A percentile compares a stretch with the other conserved stretches of the same genome.
Conservation (phyloP, 805 yeast genomes). For the Tetrapisispora namnaoensis region DNA sequence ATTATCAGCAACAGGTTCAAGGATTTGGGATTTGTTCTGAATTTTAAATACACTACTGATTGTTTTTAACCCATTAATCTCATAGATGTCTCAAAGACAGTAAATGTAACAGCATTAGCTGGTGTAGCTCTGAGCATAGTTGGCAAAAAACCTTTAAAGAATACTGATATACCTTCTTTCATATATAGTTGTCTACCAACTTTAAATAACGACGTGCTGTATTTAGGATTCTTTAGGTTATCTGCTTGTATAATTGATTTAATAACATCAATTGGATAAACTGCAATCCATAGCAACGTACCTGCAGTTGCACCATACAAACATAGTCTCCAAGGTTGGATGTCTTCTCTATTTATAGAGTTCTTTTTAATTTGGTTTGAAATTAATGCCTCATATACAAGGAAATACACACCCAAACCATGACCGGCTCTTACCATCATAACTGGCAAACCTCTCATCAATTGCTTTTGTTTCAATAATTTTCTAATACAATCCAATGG, state of each 20-base stretch:
- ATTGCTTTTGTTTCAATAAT: conserved; percentile 44
- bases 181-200: conserved; percentile 47
- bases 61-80: conserved; percentile 40
- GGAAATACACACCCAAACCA: conserved; percentile 83
- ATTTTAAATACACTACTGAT: background rate
- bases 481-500: conserved; percentile 35
- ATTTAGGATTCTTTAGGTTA: conserved; percentile 36
- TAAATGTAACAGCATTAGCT: conserved; percentile 94
- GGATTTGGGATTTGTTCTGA: background rate
- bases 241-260: conserved; percentile 73
- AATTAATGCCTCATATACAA: conserved; percentile 82
- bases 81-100: conserved; percentile 86
- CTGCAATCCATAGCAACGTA: conserved; percentile 70
- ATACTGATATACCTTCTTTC: conserved; percentile 62
- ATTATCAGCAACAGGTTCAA: background rate
- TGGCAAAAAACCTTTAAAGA: conserved; percentile 86
- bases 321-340: conserved; percentile 84
- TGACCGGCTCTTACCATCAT: conserved; percentile 76
- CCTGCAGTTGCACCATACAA: conserved; percentile 87
- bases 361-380: conserved; percentile 36
- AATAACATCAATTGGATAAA: conserved; percentile 84
- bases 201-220: conserved; percentile 23
- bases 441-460: conserved; percentile 75
- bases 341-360: conserved; percentile 46
- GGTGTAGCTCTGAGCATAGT: conserved; percentile 96